These are phyloP conservation scores for Paxillus rubicundulus DNA, from an alignment of 768 basidiomycete genomes.

Conservation along the genomic window DNA sequence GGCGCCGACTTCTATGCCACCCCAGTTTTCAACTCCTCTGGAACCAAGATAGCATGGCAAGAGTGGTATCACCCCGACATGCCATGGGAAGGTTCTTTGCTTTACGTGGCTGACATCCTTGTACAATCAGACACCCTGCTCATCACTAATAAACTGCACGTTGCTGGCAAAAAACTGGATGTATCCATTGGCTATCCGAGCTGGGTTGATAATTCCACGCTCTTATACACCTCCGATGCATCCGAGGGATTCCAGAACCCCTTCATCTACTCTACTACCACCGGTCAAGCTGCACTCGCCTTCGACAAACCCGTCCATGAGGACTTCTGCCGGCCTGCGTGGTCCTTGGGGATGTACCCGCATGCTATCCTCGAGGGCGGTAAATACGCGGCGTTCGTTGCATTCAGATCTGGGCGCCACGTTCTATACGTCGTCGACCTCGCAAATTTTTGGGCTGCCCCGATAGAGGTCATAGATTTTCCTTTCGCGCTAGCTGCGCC, in stretches of 20 bases:
- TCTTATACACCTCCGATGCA: slow-evolving; percentile 59
- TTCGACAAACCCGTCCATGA: slow-evolving; percentile 19
- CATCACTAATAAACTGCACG: slow-evolving; percentile 33
- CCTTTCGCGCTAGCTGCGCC: background rate
- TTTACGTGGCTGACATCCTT: slow-evolving; percentile 47
- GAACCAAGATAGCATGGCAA: slow-evolving; percentile 53
- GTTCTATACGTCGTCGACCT: slow-evolving; percentile 34
- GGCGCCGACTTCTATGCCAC: slow-evolving; percentile 68
- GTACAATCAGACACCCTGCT: slow-evolving; percentile 11
- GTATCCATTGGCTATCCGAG: slow-evolving; percentile 35
- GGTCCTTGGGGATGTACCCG: background rate
- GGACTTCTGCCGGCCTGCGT: slow-evolving; percentile 28
- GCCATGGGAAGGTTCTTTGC: slow-evolving; percentile 62
- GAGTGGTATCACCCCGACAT: slow-evolving; percentile 65
- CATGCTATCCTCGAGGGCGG: slow-evolving; percentile 13
- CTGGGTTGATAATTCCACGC: slow-evolving; percentile 43
- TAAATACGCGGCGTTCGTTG: slow-evolving; percentile 29
- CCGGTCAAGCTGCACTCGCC: slow-evolving; percentile 24
- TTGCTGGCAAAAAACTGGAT: slow-evolving; percentile 47
- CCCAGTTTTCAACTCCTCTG: slow-evolving; percentile 56
- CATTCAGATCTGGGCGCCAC: slow-evolving; percentile 27
- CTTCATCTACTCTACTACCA: slow-evolving; percentile 20
- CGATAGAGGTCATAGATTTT: slow-evolving; percentile 6
- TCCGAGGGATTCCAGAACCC: slow-evolving; percentile 60
- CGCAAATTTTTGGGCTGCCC: background rate